Conservation (phyloP, 805 yeast species). For the Yamadazyma takamatsuzukensis region DNA sequence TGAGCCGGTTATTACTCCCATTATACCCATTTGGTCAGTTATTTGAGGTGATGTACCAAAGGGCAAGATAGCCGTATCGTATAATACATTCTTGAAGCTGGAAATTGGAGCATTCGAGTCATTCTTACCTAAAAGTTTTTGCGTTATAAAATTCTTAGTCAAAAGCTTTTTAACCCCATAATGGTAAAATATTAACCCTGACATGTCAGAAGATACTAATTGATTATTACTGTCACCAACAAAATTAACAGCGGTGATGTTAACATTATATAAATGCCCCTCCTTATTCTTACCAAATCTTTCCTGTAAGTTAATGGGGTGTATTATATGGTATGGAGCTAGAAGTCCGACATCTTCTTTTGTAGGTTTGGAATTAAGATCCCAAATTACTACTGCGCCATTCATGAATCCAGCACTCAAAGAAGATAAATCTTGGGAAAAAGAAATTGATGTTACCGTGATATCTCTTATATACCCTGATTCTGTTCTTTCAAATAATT, state of each 20-base stretch:
- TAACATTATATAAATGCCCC: slow-evolving; percentile 26
- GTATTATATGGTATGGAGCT: slow-evolving; percentile 46
- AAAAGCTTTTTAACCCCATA: slow-evolving; percentile 57
- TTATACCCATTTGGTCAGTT: slow-evolving; percentile 55
- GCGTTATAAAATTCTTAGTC: slow-evolving; percentile 45
- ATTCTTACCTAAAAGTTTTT: slow-evolving; percentile 49
- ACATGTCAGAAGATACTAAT: slow-evolving; percentile 28
- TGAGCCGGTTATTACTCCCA: slow-evolving; percentile 56
- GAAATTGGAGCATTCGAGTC: slow-evolving; percentile 17
- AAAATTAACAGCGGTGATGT: slow-evolving; percentile 24
- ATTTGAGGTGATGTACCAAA: slow-evolving; percentile 52
- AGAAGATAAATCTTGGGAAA: slow-evolving; percentile 67
- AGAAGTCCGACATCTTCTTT: slow-evolving; percentile 47
- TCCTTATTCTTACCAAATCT: slow-evolving; percentile 20
- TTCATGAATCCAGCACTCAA: slow-evolving; percentile 64
- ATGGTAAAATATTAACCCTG: slow-evolving; percentile 56
- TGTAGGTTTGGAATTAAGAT: slow-evolving; percentile 31
- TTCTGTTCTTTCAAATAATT: neutral
- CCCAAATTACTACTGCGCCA: slow-evolving; percentile 73
- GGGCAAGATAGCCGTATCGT: slow-evolving; percentile 50
- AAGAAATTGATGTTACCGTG: slow-evolving; percentile 49
- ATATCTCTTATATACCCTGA: slow-evolving; percentile 6
- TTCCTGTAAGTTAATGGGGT: slow-evolving; percentile 22
- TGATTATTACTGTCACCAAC: slow-evolving; percentile 25
- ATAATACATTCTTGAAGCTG: slow-evolving; percentile 14